These are phyloP conservation scores for Colletotrichum lini DNA, from an alignment of 2,329 filamentous ascomycete genomes.

Conservation along the genomic window DNA sequence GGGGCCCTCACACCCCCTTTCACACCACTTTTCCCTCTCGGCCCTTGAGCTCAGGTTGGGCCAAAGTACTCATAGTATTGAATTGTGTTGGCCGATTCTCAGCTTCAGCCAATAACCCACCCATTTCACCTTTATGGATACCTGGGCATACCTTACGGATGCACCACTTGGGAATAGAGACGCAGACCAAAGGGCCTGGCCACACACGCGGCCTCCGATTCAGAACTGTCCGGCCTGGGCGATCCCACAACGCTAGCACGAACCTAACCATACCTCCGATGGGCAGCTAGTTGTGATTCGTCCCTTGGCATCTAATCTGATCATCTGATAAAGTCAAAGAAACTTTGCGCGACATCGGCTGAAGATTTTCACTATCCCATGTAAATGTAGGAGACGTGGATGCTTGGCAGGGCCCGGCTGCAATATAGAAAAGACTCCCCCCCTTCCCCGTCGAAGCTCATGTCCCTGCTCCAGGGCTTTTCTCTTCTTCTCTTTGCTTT, in stretches of 20 bases:
- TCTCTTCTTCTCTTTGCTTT: constrained; percentile 7
- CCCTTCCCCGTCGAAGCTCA: constrained; percentile 14
- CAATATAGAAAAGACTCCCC: constrained; percentile 20
- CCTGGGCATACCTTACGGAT: constrained; percentile 15
- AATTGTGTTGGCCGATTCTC: constrained; percentile 22
- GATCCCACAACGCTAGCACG: constrained; percentile 40
- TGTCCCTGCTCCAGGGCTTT: not conserved
- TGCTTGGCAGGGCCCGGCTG: constrained; percentile 10
- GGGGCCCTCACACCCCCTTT: constrained; percentile 19
- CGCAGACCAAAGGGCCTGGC: constrained; percentile 24
- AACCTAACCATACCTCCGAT: constrained; percentile 37
- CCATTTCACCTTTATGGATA: not conserved
- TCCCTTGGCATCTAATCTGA: constrained; percentile 39
- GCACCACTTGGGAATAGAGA: not conserved
- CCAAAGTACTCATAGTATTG: constrained; percentile 5
- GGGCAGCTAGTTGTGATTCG: constrained; percentile 18
- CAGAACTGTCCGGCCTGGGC: constrained; percentile 27
- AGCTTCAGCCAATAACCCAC: constrained; percentile 14
- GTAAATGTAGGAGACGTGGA: no score
- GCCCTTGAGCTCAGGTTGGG: constrained; percentile 2
- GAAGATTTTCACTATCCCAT: not conserved
- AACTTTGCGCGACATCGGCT: constrained; percentile 38
- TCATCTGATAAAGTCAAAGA: constrained; percentile 38
- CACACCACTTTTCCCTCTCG: constrained; percentile 25
- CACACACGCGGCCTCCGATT: constrained; percentile 35